Base-by-base conservation (phyloP, 2,329 filamentous ascomycete species). In the Monilinia laxa region DNA sequence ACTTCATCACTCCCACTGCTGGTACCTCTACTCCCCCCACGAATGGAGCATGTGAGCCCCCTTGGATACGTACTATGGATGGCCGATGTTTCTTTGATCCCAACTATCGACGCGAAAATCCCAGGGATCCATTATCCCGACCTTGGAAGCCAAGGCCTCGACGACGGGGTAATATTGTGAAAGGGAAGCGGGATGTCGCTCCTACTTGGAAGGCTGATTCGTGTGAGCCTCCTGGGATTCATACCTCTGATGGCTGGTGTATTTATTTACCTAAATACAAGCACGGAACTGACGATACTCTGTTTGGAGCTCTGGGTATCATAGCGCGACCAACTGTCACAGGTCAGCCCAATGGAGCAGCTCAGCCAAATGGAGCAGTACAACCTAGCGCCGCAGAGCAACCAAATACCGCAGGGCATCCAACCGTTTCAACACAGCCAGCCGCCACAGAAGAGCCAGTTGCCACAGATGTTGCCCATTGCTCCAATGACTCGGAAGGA, bases 1-100 rank as follows among this genome's bases (percentile, higher is more conserved):
- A 23, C 3, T 16, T 18, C 35, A 10, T 7, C 25, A 35, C 25
- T 38, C 16, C 18, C 28, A 0, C 7, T 31, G 12, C 31, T 38
- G 11, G 38, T 38, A 7, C 9, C 42, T 35, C 12, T 4, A 35
- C 31, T 35, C 10, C 45, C 1, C n/a, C 45, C 4, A 51, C 12
- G 16, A 14, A 14, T 35, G n/a, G 20, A 38, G 47, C 31, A 4
- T 60, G 58, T 25, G 28, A 51, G 0, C 20, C 28, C 31, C 45
- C 45, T 51, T 60, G 58, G 45, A 51, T 60, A n/a, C 45, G 58
- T 20, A 51, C 58, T 51, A 51, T 6, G 45, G 45, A 60, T 51
- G 58, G 58, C 2, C 42, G 28, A 16, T 60, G 58, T 23, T 51
- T 60, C 14, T 60, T 38, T 12, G 58, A 38, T 25, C 58, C 58